A percentile compares a stretch with the other conserved stretches of the same genome.
These are phyloP conservation scores for Solanum hybrid DNA, from an alignment of 305 asterid species.

Conservation along the genomic window DNA sequence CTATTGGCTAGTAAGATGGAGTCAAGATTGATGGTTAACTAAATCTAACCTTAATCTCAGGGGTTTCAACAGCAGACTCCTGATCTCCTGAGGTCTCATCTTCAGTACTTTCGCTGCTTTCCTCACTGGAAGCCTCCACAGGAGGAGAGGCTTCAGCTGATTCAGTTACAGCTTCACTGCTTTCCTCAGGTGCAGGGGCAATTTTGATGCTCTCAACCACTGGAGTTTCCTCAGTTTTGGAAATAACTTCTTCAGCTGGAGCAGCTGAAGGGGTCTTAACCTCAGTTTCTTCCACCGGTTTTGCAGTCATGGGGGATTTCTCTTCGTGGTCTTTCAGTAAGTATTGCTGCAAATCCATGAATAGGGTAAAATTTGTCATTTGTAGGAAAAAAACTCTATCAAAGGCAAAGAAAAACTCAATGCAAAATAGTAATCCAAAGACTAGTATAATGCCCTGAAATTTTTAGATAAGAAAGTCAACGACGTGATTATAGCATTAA, in stretches of 20 bases:
- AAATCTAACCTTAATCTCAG: slow-evolving; percentile 60
- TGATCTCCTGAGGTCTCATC: slow-evolving; percentile 40
- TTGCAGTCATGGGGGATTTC: slow-evolving; percentile 18
- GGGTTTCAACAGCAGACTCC: slow-evolving; percentile 53
- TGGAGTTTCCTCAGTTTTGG: slow-evolving; percentile 13
- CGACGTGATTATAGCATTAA: background rate
- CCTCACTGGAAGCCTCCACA: slow-evolving; percentile 35
- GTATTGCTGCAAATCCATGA: slow-evolving; percentile 43
- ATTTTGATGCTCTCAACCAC: slow-evolving; percentile 35
- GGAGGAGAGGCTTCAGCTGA: slow-evolving; percentile 35
- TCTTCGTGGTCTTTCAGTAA: slow-evolving; percentile 50
- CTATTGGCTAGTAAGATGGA: background rate
- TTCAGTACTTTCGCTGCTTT: slow-evolving; percentile 39
- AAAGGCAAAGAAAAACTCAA: background rate
- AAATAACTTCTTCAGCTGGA: slow-evolving; percentile 26
- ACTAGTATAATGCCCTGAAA: background rate
- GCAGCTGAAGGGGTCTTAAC: slow-evolving; percentile 31
- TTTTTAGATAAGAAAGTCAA: background rate
- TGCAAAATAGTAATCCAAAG: background rate
- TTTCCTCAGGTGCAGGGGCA: slow-evolving; percentile 28
- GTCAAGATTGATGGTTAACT: background rate
- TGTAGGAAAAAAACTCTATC: background rate
- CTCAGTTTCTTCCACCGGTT: slow-evolving; percentile 34
- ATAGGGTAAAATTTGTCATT: background rate
- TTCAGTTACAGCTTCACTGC: slow-evolving; percentile 36